These are phyloP conservation scores for Emergomyces pasteurianus DNA, from an alignment of 2,329 filamentous ascomycete genomes.

Conservation along the genomic window DNA sequence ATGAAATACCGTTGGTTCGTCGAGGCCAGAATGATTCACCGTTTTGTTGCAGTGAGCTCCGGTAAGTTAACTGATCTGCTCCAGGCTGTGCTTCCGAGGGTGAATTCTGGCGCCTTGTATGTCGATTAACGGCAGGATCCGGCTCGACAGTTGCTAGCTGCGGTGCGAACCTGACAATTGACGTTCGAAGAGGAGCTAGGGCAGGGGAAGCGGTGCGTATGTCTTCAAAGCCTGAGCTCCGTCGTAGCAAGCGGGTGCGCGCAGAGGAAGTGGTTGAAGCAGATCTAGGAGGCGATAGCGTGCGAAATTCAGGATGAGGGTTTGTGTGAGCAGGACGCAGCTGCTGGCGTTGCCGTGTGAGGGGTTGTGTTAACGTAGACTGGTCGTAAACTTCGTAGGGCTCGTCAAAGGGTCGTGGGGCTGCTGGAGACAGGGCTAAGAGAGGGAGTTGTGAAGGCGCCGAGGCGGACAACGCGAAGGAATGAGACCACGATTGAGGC, in stretches of 20 bases:
- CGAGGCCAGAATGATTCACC: slow-evolving; percentile 42
- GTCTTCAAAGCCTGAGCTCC: slow-evolving; percentile 41
- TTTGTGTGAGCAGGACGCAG: slow-evolving; percentile 10
- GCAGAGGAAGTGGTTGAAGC: slow-evolving; percentile 40
- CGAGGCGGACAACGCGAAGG: slow-evolving; percentile 24
- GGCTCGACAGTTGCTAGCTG: slow-evolving; percentile 12
- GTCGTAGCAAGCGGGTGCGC: slow-evolving; percentile 41
- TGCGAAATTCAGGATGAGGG: not conserved
- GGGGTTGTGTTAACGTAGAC: slow-evolving; percentile 30
- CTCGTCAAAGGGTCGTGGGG: slow-evolving; percentile 37
- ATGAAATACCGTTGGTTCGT: slow-evolving; percentile 54
- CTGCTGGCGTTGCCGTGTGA: slow-evolving; percentile 36
- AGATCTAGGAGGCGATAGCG: not conserved
- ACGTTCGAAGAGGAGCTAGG: slow-evolving; percentile 24
- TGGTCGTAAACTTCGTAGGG: slow-evolving; percentile 43
- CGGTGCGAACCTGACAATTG: slow-evolving; percentile 21
- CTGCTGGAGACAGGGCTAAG: slow-evolving; percentile 31
- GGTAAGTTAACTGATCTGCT: slow-evolving; percentile 18
- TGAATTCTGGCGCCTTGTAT: slow-evolving; percentile 16
- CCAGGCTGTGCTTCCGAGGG: slow-evolving; percentile 25
- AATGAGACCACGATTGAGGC: not conserved
- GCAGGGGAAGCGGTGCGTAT: slow-evolving; percentile 33
- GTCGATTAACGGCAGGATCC: slow-evolving; percentile 10
- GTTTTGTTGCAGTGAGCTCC: slow-evolving; percentile 3
- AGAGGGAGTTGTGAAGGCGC: slow-evolving; percentile 18